A percentile compares a stretch with the other conserved stretches of the same genome.
phyloP scores from a whole-genome alignment of 1,284 basidiomycete genomes.

The Apiotrichum sp. region DNA sequence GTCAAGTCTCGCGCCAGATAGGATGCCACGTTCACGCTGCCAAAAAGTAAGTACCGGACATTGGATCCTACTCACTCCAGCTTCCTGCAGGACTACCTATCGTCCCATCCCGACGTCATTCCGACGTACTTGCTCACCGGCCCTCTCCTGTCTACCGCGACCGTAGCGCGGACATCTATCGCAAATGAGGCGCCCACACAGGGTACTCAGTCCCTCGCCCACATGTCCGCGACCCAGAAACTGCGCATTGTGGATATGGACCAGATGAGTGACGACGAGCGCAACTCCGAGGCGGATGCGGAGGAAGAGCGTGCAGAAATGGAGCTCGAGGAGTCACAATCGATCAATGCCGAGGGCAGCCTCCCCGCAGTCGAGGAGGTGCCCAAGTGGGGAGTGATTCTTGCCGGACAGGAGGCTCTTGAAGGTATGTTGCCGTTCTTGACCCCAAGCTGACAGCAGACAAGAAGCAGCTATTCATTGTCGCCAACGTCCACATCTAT shows the following conservation, averaged over 20 bases:
- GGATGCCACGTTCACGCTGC: constrained; percentile 37
- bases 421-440: constrained; percentile 26
- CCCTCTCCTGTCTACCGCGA: constrained; percentile 23
- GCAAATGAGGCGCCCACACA: constrained; percentile 1
- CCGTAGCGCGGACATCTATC: constrained; percentile 21
- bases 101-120: constrained; percentile 16
- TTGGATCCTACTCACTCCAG: neutral
- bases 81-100: constrained; percentile 10
- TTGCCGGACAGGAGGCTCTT: constrained; percentile 27
- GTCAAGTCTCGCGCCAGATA: constrained; percentile 33
- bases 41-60: constrained; percentile 33
- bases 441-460: constrained; percentile 16
- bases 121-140: constrained; percentile 41
- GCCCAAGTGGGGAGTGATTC: constrained; percentile 34
- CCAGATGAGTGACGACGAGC: constrained; percentile 35
- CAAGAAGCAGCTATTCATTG: constrained; percentile 35
- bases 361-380: constrained; percentile 21
- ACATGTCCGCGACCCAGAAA: constrained; percentile 25
- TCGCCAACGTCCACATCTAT: constrained; percentile 36
- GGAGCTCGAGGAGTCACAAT: constrained; percentile 14
- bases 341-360: constrained; percentile 3
- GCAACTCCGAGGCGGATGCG: constrained; percentile 31
- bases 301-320: constrained; percentile 18
- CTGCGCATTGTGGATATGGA: constrained; percentile 44
- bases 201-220: constrained; percentile 25